Percentiles rank a stretch among this genome's conserved stretches.
phyloP scores from a whole-genome alignment of 1,284 basidiomycete species.

The Tetrapyrgos nigripes region DNA sequence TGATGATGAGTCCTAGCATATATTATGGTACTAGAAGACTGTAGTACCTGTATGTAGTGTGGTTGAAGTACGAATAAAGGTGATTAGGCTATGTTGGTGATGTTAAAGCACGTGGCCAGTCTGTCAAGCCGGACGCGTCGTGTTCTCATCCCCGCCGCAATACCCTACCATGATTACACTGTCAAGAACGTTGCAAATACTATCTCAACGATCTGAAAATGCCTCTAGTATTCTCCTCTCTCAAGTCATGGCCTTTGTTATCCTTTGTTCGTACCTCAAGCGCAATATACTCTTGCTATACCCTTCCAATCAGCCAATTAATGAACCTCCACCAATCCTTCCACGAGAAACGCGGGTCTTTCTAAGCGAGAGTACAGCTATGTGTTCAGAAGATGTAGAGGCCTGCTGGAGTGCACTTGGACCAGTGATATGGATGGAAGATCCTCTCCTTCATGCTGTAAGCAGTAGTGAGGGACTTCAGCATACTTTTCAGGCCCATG shows the following conservation, averaged over 20 bases:
- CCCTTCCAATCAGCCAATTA: neutral
- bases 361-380: neutral
- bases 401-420: neutral
- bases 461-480: neutral
- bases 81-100: too few species aligned
- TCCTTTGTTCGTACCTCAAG: neutral
- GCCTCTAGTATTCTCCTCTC: neutral
- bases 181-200: neutral
- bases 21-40: too few species aligned
- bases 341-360: neutral
- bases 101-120: too few species aligned
- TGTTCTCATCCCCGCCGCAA: too few species aligned
- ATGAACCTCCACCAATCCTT: neutral
- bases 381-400: neutral
- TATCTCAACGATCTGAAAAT: neutral
- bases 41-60: too few species aligned
- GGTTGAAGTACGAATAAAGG: too few species aligned
- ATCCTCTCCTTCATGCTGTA: neutral
- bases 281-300: neutral
- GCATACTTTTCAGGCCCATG: neutral
- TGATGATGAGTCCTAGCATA: too few species aligned
- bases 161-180: neutral
- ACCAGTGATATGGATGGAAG: neutral
- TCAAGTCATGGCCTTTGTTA: neutral
- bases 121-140: too few species aligned